A percentile compares a stretch with the other conserved stretches of the same genome.
Conservation (phyloP, 2,329 filamentous ascomycete genomes). For the Ascochyta viciae-villosae region DNA sequence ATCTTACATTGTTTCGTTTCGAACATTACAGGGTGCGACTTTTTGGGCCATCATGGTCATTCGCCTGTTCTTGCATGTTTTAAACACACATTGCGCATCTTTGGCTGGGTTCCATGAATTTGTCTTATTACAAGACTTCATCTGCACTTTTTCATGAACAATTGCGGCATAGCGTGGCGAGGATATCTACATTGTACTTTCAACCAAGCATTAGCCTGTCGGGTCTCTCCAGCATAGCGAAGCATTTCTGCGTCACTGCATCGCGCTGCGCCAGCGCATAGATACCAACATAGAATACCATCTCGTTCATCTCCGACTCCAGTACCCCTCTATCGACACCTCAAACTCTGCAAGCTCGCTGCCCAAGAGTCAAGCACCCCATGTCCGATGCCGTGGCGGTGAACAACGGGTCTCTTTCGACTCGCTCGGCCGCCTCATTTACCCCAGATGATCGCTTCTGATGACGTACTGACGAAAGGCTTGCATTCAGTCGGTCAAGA, state of each 20-base stretch:
- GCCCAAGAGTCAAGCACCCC: constrained; percentile 29
- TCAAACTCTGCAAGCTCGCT: constrained; percentile 18
- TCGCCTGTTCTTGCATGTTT: constrained; percentile 29
- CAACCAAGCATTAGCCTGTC: constrained; percentile 23
- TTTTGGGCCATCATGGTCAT: constrained; percentile 27
- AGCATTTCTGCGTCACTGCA: constrained; percentile 28
- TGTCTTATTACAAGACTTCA: constrained; percentile 8
- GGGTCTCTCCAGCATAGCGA: constrained; percentile 19
- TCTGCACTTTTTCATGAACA: constrained; percentile 19
- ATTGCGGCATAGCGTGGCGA: constrained; percentile 34
- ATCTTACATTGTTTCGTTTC: constrained; percentile 27
- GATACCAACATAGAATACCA: constrained; percentile 23
- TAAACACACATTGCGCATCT: constrained; percentile 38
- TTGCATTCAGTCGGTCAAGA: constrained; percentile 33
- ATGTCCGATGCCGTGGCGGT: constrained; percentile 35
- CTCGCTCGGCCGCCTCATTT: constrained; percentile 30
- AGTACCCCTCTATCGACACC: constrained; percentile 23
- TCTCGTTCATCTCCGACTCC: constrained; percentile 23
- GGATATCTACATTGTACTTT: constrained; percentile 28
- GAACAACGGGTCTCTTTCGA: constrained; percentile 27
- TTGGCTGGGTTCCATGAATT: background rate
- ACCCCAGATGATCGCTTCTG: constrained; percentile 29
- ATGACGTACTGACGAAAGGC: constrained; percentile 40
- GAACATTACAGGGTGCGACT: constrained; percentile 40
- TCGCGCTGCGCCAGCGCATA: constrained; percentile 22